Percentiles rank a stretch among this genome's conserved stretches.
Evolutionary conservation across 1,139 yeast genomes (phyloP).

Genomic region (Pichia sp.): DNA sequence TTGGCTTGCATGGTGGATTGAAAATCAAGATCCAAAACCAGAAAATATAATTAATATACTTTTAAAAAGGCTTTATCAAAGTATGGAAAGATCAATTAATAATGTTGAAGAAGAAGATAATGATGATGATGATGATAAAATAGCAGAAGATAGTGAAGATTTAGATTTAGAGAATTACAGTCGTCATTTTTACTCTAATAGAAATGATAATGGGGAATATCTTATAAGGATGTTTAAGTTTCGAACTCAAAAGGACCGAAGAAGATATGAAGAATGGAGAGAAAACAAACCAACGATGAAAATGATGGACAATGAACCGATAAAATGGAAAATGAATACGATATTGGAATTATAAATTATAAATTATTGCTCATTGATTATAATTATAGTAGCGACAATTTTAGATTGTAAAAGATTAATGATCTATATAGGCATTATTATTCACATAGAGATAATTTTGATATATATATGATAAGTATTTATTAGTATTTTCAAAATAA

Average conservation of each 20-base stretch:
- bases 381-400: no score
- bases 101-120: background rate
- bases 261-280: constrained; percentile 35
- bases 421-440: no score
- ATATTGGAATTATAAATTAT: constrained; percentile 4
- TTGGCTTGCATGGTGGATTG: constrained; percentile 31
- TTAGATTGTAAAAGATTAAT: no score
- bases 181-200: constrained; percentile 22
- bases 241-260: constrained; percentile 41
- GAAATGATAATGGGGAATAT: constrained; percentile 33
- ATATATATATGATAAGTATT: no score
- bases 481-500: no score
- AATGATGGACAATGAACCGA: constrained; percentile 29
- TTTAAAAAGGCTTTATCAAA: constrained; percentile 25
- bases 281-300: background rate
- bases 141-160: background rate
- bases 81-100: constrained; percentile 22
- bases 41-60: constrained; percentile 25
- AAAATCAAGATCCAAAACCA: constrained; percentile 26
- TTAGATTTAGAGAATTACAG: constrained; percentile 26
- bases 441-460: no score
- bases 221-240: constrained; percentile 41
- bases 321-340: constrained; percentile 49
- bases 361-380: no score
- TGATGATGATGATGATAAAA: background rate